A percentile compares a stretch with the other conserved stretches of the same genome.
phyloP scores from a whole-genome alignment of 768 basidiomycete species.

The Mrakia frigida region DNA sequence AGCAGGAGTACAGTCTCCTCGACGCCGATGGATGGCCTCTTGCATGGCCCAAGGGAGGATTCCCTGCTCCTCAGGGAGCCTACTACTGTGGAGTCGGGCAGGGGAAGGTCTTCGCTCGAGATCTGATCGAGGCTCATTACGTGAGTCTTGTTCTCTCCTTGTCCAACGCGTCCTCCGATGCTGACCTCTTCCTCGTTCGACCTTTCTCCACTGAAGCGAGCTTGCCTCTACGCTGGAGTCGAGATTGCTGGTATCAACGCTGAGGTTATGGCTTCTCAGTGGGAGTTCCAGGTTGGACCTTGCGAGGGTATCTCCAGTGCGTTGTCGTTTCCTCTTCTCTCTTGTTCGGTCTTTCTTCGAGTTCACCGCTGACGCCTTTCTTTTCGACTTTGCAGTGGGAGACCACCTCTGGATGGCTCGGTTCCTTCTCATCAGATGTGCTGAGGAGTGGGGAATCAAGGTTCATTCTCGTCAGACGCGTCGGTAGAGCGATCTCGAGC shows the following conservation, averaged over 20 bases:
- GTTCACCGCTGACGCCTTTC: not conserved
- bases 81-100: conserved; percentile 99
- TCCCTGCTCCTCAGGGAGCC: conserved; percentile 98
- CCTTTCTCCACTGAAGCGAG: conserved; percentile 30
- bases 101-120: conserved; percentile 96
- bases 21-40: conserved; percentile 82
- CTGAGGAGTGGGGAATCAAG: conserved; percentile 95
- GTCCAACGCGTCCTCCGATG: not conserved
- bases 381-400: conserved; percentile 54
- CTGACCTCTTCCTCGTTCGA: not conserved
- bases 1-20: conserved; percentile 98
- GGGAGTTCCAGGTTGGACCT: conserved; percentile 99
- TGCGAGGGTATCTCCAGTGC: conserved; percentile 82
- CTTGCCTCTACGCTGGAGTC: conserved; percentile 84
- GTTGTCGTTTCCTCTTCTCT: not conserved
- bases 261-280: conserved; percentile 99
- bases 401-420: conserved; percentile 98
- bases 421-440: conserved; percentile 88
- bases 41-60: conserved; percentile 98
- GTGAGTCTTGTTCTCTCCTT: not conserved
- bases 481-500: not conserved
- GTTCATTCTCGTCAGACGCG: not conserved
- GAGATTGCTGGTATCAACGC: conserved; percentile 99
- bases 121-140: conserved; percentile 98
- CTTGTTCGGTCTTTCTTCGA: not conserved